Base-by-base conservation (phyloP, 306 rosid genomes). In the Ochetophila trinervis region DNA sequence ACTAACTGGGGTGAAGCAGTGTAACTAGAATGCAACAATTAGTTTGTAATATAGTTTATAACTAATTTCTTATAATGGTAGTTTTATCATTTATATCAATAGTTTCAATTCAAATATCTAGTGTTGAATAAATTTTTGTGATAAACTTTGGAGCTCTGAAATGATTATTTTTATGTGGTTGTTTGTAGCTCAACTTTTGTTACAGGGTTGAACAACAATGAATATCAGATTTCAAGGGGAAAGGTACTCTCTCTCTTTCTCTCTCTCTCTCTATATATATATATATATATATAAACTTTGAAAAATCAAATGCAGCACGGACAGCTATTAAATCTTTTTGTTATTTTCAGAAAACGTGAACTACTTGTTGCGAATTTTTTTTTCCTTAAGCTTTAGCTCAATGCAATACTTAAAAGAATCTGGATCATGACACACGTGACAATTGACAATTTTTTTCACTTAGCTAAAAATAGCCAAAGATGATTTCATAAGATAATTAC, bases 191-290 rank as follows among this genome's bases (percentile, higher is more conserved):
- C 66, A 45, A 54, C 96, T n/a, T 80, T 89, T 54, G 54, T 89
- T 69, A 89, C 85, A 0, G 96, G 98, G 73, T 80, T 92, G 87
- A 92, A 92, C 86, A 92, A 87, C 84, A 92, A 89, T n/a, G 98
- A 89, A 71, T 92, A 89, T 80, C 98, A 92, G 75, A 87, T 89
- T 73, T 18, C 89, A 49, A 84, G 98, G 71, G 96, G 98, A 82
- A 84, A 82, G 98, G 96, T 92, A 74, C 10, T 35, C 8, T 17
- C 21, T 50, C 20, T 4, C 20, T 50, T 0, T n/a, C n/a, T n/a
- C 45, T 36, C 16, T 36, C n/a, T n/a, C n/a, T n/a, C n/a, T n/a
- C n/a, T n/a, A n/a, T n/a, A n/a, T n/a, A 67, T 51, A 5, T 72
- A 40, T 0, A 67, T 50, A 18, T n/a, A 17, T 30, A 56, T 40